Evolutionary conservation across 345 rosid species (phyloP).

Genomic region (Linum trigynum): DNA sequence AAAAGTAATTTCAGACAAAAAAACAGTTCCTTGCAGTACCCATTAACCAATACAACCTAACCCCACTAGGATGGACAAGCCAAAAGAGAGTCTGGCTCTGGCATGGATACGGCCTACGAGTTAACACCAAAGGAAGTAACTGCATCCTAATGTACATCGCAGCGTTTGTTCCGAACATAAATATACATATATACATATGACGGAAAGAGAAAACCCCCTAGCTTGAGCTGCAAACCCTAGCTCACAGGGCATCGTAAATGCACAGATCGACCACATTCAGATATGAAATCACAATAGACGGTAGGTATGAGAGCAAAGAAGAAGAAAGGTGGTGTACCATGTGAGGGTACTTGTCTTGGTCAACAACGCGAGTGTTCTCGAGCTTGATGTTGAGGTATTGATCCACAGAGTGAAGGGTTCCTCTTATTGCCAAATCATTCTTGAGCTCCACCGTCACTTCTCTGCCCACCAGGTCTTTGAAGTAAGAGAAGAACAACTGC

Average conservation of each 20-base stretch:
- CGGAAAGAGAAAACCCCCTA: too few species aligned
- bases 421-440: constrained; percentile 96
- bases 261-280: background rate
- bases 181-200: too few species aligned
- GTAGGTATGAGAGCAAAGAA: too few species aligned
- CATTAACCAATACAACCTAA: too few species aligned
- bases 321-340: constrained; percentile 48
- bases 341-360: constrained; percentile 98
- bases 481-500: constrained; percentile 97
- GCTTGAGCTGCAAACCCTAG: background rate
- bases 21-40: too few species aligned
- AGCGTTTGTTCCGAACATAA: too few species aligned
- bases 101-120: too few species aligned
- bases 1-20: too few species aligned
- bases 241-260: background rate
- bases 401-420: constrained; percentile 98
- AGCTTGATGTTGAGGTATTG: constrained; percentile 99
- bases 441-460: constrained; percentile 99
- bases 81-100: too few species aligned
- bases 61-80: too few species aligned
- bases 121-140: too few species aligned
- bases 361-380: constrained; percentile 98
- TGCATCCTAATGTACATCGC: too few species aligned
- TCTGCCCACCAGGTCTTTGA: constrained; percentile 98
- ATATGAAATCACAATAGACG: background rate